Evolutionary conservation across 306 rosid species (phyloP), one percentile per base, ranked within the genome.

Genomic region (Lotus japonicus): DNA sequence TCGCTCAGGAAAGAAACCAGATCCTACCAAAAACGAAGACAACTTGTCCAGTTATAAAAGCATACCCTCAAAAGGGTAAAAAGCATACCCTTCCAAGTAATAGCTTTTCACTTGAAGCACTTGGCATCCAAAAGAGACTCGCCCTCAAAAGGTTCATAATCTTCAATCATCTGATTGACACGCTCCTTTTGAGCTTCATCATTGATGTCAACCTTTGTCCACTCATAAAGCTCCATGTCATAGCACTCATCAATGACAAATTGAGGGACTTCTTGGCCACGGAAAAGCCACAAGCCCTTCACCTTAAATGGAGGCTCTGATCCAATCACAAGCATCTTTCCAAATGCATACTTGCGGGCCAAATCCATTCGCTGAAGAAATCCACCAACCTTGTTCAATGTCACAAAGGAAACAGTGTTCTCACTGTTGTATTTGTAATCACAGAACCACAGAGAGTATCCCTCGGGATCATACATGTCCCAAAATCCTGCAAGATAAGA

Each of bases 401-500:
- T 86, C 74, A 86, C 97, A 16, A 73, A 88, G n/a, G 95, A 84
- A 28, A 86, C 95, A 0, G 89, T 88, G 41, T 84, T 88, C 81
- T 91, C 95, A 6, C 84, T 83, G 5, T 88, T 78, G 92, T 91
- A 88, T 45, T 88, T 86, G 85, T 86, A 88, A 36, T 91, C 84
- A 80, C 92, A 88, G 80, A 91, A 84, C 97, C 92, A 91, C 5
- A 91, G 87, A 60, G 97, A 88, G 53, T 88, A 88, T 11, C 95
- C 92, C 78, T 88, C 95, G 0, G 95, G 89, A 62, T 91, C 97
- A 46, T 86, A 91, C 95, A 88, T 91, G 65, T 86, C 89, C 97
- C 97, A 91, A 59, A 88, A 91, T 73, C 95, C 97, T 91, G 77
- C 71, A 72, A 48, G 42, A 56, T 4, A 33, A 58, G 3, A 11